A percentile compares a stretch with the other conserved stretches of the same genome.
Conservation (phyloP, 441 rosid species). For the Gossypium gossypioides region DNA sequence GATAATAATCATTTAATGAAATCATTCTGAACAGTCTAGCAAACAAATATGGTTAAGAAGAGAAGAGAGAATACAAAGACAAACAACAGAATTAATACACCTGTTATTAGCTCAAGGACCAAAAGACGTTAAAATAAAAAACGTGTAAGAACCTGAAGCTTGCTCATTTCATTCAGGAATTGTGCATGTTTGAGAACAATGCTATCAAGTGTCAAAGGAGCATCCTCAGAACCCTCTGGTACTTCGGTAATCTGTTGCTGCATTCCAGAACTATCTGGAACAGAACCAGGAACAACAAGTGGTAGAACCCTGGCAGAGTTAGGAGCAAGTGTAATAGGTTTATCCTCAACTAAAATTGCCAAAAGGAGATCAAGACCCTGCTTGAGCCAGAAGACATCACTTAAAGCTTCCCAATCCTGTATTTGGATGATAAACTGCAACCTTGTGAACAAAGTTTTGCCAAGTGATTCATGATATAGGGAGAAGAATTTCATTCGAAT, state of each 20-base stretch:
- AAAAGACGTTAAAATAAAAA: neutral
- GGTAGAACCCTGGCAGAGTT: conserved; percentile 85
- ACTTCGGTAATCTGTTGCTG: conserved; percentile 50
- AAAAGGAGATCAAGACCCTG: conserved; percentile 98
- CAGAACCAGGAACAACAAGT: conserved; percentile 42
- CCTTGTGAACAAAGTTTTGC: conserved; percentile 66
- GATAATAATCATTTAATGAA: neutral
- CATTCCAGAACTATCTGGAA: conserved; percentile 51
- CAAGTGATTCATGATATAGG: conserved; percentile 75
- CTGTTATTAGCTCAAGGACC: neutral
- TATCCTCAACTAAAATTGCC: conserved; percentile 75
- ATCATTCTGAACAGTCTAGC: neutral
- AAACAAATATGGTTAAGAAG: neutral
- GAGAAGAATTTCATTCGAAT: conserved; percentile 74
- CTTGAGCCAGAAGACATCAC: conserved; percentile 99
- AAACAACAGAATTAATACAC: neutral
- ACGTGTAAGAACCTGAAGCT: conserved; percentile 67
- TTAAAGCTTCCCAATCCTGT: conserved; percentile 98
- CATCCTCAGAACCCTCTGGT: conserved; percentile 63
- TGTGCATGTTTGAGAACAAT: conserved; percentile 75
- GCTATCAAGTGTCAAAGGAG: conserved; percentile 57
- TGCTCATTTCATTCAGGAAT: conserved; percentile 73
- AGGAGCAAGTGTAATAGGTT: conserved; percentile 87
- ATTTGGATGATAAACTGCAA: conserved; percentile 73
- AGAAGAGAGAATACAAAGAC: neutral